Evolutionary conservation across 768 basidiomycete species (phyloP).

Genomic region (Russula lepida): DNA sequence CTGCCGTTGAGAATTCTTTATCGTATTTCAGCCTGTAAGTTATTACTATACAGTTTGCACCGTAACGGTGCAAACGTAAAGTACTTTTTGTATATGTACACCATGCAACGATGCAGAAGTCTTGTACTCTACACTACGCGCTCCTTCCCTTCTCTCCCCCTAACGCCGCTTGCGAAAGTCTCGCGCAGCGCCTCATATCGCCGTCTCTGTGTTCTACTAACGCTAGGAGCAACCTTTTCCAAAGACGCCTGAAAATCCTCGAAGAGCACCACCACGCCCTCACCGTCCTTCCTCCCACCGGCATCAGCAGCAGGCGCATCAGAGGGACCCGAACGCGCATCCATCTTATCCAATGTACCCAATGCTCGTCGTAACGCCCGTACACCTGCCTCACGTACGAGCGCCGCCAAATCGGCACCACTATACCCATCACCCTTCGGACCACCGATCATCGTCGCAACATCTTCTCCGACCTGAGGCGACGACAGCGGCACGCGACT

Average conservation of each 20-base stretch:
- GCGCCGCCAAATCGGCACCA: conserved; percentile 82
- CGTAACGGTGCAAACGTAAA: no score
- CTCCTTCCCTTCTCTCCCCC: conserved; percentile 28
- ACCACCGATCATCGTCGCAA: conserved; percentile 40
- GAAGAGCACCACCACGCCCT: conserved; percentile 41
- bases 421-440: conserved; percentile 79
- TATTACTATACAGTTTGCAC: no score
- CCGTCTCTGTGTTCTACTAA: conserved; percentile 66
- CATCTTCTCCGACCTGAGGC: conserved; percentile 26
- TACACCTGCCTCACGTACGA: conserved; percentile 87
- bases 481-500: conserved; percentile 54
- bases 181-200: conserved; percentile 75
- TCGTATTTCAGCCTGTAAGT: no score
- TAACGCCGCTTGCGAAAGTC: conserved; percentile 77
- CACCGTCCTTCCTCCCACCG: conserved; percentile 22
- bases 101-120: neutral
- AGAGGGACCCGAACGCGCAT: conserved; percentile 19
- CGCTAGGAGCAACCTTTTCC: conserved; percentile 81
- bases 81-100: neutral
- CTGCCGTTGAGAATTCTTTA: neutral
- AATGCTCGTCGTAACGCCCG: conserved; percentile 63
- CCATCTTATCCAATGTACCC: conserved; percentile 60
- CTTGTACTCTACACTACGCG: neutral
- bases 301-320: neutral
- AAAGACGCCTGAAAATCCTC: conserved; percentile 69